Base-by-base conservation (phyloP, 176 grass and related monocot genomes). In the Raddia guianensis region DNA sequence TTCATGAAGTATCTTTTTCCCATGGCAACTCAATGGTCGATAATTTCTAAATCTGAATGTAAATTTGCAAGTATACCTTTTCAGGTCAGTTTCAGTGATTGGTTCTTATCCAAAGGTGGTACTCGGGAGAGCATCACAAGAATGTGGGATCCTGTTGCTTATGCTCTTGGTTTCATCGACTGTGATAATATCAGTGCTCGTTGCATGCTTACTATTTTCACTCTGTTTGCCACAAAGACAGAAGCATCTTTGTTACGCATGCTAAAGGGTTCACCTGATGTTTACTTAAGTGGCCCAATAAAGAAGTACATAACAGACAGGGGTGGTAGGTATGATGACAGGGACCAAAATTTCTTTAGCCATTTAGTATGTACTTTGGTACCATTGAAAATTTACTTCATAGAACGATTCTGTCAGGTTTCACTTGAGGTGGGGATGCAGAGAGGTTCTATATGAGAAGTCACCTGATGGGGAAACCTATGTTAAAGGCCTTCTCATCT, bases 131-230 rank as follows among this genome's bases (percentile, higher is more conserved):
- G 95, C 81, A 98, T 98, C 44, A 80, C 64, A 49, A 92, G 90
- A 86, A 87, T 98, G 90, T 98, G 95, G 95, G 95, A 98, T 90
- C 95, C 95, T 58, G 95, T 98, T 93, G 95, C 95, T 75, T 98
- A 95, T 52, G 95, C 95, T 80, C 77, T 98, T 73, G 95, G 95
- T 79, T 98, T 98, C 82, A 98, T 98, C 63, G 92, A 98, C 83
- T 98, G 95, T 81, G 95, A 98, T 83, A 98, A 98, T 88, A 98
- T 98, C 62, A 98, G 95, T 92, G 95, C 95, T 27, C 87, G 95
- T 62, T 98, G 95, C 79, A 98, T 98, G 95, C 88, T 98, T 83
- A 98, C 95, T 40, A 98, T 98, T 73, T 98, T 98, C 77, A 87
- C 92, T 34, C 87, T 98, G 71, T 98, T 98, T 89, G 95, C 95